Conservation (phyloP, 192 early-diverging fungal genomes). For the Coemansia sp. region DNA sequence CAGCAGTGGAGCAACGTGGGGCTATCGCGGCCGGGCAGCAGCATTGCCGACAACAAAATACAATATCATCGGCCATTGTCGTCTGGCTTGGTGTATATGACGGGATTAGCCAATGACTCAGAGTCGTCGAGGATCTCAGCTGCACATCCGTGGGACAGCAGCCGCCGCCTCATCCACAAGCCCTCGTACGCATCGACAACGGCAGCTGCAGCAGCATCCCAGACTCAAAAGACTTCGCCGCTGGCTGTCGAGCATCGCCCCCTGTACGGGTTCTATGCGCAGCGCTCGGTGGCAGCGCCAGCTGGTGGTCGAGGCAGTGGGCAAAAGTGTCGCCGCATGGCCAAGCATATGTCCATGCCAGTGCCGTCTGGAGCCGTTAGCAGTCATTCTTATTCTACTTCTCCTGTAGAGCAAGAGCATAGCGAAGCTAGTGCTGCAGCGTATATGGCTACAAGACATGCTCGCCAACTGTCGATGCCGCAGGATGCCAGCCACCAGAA, state of each 20-base stretch:
- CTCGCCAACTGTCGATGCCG: conserved; percentile 7
- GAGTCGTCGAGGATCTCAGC: conserved; percentile 6
- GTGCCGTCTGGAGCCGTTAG: conserved; percentile 1
- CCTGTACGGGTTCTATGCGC: conserved; percentile 20
- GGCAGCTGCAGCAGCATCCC: not conserved
- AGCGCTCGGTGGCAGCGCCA: conserved; percentile 1
- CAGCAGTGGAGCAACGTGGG: conserved; percentile 6
- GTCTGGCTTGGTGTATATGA: conserved; percentile 7
- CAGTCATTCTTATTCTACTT: not conserved
- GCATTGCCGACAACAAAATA: not conserved
- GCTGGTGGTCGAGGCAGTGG: not conserved
- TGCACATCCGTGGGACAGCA: conserved; percentile 24
- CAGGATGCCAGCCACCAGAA: not conserved
- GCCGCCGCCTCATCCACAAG: conserved; percentile 16
- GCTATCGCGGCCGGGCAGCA: conserved; percentile 7
- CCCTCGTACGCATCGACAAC: conserved; percentile 8
- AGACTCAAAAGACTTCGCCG: not conserved
- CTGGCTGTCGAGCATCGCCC: conserved; percentile 9
- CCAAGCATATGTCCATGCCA: conserved; percentile 41
- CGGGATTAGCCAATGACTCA: conserved; percentile 9
- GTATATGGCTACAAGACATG: not conserved
- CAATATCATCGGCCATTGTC: not conserved
- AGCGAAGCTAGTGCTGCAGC: not conserved
- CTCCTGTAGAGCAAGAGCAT: not conserved
- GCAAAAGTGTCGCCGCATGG: conserved; percentile 5